Conservation (phyloP, 176 grass and related monocot genomes). For the Raddia distichophylla region DNA sequence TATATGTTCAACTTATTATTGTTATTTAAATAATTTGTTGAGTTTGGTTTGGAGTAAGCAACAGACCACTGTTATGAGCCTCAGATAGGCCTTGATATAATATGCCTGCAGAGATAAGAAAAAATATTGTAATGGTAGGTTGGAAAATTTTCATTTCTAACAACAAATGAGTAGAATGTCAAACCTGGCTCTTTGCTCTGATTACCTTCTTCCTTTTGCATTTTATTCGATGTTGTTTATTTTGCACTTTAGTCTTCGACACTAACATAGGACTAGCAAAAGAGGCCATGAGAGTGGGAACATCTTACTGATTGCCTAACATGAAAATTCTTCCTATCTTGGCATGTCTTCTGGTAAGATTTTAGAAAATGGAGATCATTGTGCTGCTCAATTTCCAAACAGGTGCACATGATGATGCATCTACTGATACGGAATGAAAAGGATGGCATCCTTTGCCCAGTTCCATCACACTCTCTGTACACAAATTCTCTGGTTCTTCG, state of each 20-base stretch:
- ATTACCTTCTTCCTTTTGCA: background rate
- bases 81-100: background rate
- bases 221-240: background rate
- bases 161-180: background rate
- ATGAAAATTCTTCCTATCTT: background rate
- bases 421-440: constrained; percentile 64
- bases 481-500: constrained; percentile 56
- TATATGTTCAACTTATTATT: background rate
- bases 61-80: background rate
- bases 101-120: background rate
- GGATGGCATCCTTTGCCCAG: constrained; percentile 79
- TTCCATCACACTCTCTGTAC: constrained; percentile 79
- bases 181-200: background rate
- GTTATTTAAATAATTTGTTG: background rate
- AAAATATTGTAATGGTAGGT: background rate
- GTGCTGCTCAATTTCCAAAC: constrained; percentile 24
- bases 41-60: background rate
- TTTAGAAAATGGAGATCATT: constrained; percentile 8
- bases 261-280: background rate
- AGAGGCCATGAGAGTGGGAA: background rate
- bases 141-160: background rate
- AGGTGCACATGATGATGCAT: constrained; percentile 83
- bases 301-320: background rate
- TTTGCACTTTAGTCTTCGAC: background rate
- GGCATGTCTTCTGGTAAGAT: background rate